Conservation (phyloP, 495 filamentous ascomycete genomes). For the Aspergillus haitiensis region DNA sequence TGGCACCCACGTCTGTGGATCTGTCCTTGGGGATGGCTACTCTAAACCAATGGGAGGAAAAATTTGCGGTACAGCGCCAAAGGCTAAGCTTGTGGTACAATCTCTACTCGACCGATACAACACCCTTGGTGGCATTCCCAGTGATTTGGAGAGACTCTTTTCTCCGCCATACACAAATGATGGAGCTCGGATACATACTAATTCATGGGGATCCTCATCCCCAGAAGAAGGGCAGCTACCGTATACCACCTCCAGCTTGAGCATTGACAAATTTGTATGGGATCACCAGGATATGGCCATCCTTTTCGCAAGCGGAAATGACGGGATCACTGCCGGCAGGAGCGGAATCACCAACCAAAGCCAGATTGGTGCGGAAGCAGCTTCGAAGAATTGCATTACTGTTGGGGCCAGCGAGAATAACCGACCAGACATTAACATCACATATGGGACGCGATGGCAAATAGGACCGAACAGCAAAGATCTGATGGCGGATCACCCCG, state of each 20-base stretch:
- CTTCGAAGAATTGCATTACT: conserved; percentile 12
- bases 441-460: conserved; percentile 4
- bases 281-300: conserved; percentile 11
- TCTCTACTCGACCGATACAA: conserved; percentile 4
- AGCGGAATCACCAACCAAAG: background rate
- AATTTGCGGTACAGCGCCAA: background rate
- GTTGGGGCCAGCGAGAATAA: conserved; percentile 10
- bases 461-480: background rate
- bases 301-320: conserved; percentile 2
- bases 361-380: conserved; percentile 6
- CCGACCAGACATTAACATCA: background rate
- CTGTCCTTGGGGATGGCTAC: conserved; percentile 7
- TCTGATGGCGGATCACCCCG: conserved; percentile 3
- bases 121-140: conserved; percentile 1
- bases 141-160: conserved; percentile 2
- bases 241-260: background rate
- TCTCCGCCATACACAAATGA: background rate
- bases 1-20: conserved; percentile 15
- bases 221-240: background rate
- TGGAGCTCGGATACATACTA: conserved; percentile 11
- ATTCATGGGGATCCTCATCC: conserved; percentile 11
- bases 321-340: background rate
- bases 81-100: conserved; percentile 3
- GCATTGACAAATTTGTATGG: conserved; percentile 10
- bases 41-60: background rate